Percentiles rank a stretch among this genome's conserved stretches.
Evolutionary conservation across 1,139 yeast species (phyloP).

Genomic region (Protomyces gravidus): DNA sequence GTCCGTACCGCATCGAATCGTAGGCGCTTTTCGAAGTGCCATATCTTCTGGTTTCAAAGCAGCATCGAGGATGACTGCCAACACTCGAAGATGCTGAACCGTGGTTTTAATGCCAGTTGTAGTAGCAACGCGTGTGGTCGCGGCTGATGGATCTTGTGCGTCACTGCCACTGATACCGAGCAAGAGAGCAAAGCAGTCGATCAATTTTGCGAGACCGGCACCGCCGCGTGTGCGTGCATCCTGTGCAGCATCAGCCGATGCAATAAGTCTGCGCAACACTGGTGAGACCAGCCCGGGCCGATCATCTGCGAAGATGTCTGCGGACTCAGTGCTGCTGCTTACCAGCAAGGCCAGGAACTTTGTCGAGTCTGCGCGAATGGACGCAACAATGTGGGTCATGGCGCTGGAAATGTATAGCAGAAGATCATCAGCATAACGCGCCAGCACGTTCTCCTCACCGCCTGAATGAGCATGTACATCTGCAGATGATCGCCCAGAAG

Average conservation of each 20-base stretch:
- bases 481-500: background rate
- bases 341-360: slow-evolving; percentile 57
- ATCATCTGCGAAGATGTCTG: slow-evolving; percentile 18
- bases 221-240: background rate
- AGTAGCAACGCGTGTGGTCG: background rate
- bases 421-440: slow-evolving; percentile 58
- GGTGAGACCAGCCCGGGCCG: background rate
- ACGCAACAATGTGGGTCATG: slow-evolving; percentile 84
- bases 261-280: background rate
- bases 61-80: background rate
- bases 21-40: background rate
- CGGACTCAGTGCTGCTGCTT: slow-evolving; percentile 36
- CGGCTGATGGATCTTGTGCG: background rate
- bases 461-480: slow-evolving; percentile 37
- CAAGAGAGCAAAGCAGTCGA: background rate
- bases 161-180: background rate
- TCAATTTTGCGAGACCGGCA: background rate
- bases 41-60: background rate
- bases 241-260: background rate
- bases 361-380: slow-evolving; percentile 66
- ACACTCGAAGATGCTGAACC: background rate
- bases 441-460: slow-evolving; percentile 41
- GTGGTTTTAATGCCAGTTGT: background rate
- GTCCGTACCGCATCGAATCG: background rate
- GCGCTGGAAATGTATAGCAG: slow-evolving; percentile 81